Conservation (phyloP, 169 alveolate genomes). For the Cryptosporidium bovis region DNA sequence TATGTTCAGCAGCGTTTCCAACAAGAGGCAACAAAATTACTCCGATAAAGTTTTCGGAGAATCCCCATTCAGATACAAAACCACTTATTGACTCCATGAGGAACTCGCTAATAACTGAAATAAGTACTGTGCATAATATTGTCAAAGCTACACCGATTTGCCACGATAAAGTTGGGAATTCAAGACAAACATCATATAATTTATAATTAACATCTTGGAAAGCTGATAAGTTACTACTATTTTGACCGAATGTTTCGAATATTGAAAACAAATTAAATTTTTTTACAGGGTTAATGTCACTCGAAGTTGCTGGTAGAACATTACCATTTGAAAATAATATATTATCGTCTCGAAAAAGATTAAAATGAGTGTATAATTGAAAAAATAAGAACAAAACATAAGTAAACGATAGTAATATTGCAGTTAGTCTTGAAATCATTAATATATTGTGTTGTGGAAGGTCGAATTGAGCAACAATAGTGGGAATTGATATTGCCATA, state of each 20-base stretch:
- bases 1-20: constrained; percentile 89
- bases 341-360: constrained; percentile 81
- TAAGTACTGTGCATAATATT: constrained; percentile 74
- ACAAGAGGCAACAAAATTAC: constrained; percentile 86
- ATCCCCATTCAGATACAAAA: constrained; percentile 80
- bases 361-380: constrained; percentile 85
- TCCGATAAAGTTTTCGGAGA: constrained; percentile 87
- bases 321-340: constrained; percentile 45
- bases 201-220: constrained; percentile 21
- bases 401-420: constrained; percentile 81
- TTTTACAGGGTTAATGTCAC: neutral
- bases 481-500: constrained; percentile 85
- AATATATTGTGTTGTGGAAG: constrained; percentile 70
- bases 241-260: constrained; percentile 13
- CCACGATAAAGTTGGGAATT: constrained; percentile 77
- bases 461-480: constrained; percentile 77
- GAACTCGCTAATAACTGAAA: constrained; percentile 78
- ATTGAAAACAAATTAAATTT: neutral
- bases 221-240: neutral
- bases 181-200: constrained; percentile 73
- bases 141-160: constrained; percentile 77
- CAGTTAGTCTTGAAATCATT: constrained; percentile 85
- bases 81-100: constrained; percentile 82
- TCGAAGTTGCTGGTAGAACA: neutral
- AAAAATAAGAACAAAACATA: constrained; percentile 83